A percentile compares a stretch with the other conserved stretches of the same genome.
These are phyloP conservation scores for Takashimella tepidaria DNA, from an alignment of 1,284 basidiomycete genomes.

Conservation along the genomic window DNA sequence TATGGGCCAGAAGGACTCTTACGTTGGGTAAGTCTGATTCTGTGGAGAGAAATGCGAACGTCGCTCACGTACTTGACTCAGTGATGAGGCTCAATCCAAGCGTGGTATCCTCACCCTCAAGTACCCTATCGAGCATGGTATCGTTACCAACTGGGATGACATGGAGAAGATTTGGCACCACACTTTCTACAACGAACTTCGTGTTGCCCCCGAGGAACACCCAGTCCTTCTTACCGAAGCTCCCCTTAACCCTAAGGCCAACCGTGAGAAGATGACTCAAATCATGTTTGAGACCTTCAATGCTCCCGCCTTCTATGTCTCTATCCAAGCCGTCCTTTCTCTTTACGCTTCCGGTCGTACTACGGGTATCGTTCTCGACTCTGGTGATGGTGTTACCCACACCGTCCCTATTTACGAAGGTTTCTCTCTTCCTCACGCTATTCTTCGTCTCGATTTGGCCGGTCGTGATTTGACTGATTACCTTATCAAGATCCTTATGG, in stretches of 20 bases:
- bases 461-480: slow-evolving; percentile 92
- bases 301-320: slow-evolving; percentile 86
- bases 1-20: slow-evolving; percentile 82
- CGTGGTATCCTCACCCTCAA: slow-evolving; percentile 90
- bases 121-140: slow-evolving; percentile 67
- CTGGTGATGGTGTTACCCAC: slow-evolving; percentile 90
- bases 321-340: slow-evolving; percentile 87
- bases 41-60: not conserved
- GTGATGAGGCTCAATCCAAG: slow-evolving; percentile 91
- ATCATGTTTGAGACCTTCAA: slow-evolving; percentile 99
- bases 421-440: slow-evolving; percentile 91
- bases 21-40: slow-evolving; percentile 61
- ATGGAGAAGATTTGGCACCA: slow-evolving; percentile 96
- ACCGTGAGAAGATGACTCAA: slow-evolving; percentile 95
- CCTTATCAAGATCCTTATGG: slow-evolving; percentile 87
- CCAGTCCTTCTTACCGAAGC: slow-evolving; percentile 90
- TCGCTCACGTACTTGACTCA: slow-evolving; percentile 28
- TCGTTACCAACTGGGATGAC: slow-evolving; percentile 96
- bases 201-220: slow-evolving; percentile 76
- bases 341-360: slow-evolving; percentile 88
- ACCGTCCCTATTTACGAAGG: slow-evolving; percentile 93
- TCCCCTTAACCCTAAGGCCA: slow-evolving; percentile 90
- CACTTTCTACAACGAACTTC: slow-evolving; percentile 83
- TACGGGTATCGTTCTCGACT: slow-evolving; percentile 90
- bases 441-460: slow-evolving; percentile 88